Base-by-base conservation (phyloP, 2,329 filamentous ascomycete species). In the Aspergillaceae sp. region DNA sequence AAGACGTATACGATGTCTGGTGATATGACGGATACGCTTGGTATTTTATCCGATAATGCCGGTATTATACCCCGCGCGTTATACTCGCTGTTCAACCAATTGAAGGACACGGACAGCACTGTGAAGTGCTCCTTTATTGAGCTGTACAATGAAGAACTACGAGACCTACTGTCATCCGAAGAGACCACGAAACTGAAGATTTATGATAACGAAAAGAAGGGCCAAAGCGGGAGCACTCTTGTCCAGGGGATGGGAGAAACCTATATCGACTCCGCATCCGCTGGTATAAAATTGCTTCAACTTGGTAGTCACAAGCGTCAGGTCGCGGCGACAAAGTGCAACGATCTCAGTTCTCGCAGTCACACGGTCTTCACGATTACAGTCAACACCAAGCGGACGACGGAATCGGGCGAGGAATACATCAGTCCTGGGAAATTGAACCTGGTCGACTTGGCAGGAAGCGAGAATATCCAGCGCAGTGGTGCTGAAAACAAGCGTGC, bases 1-100 rank as follows among this genome's bases (percentile, higher is more conserved):
- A 98, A 98, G 68, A 98, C 92, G 9, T 98, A 98, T 68, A 98
- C 92, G 27, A 98, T 98, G 92, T 95, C 91, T 0, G 92, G 92
- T 46, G 91, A 98, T 66, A 96, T 98, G 81, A 87, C 79, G 9
- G 87, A 96, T 57, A 87, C 82, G 0, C 69, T 89, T 34, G 88
- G 91, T 1, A 82, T 95, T 49, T 75, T 94, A 9, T 91, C 91
- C 1, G 92, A 97, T 62, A 84, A 83, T 35, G 92, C 94, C 29
- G 92, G 92, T 57, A 97, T 98, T 56, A 92, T 98, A 51, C 94
- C 94, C 27, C 84, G 94, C 42, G 88, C 90, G 0, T 74, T 98
- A 0, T 84, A 96, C 59, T 80, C 86, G 0, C 76, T 98, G 0
- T 98, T 98, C 68, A 78, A 79, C 55, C 91, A 87, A 61, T 80